Conservation (phyloP, 768 basidiomycete genomes). For the Neoboletus brunneissimus region DNA sequence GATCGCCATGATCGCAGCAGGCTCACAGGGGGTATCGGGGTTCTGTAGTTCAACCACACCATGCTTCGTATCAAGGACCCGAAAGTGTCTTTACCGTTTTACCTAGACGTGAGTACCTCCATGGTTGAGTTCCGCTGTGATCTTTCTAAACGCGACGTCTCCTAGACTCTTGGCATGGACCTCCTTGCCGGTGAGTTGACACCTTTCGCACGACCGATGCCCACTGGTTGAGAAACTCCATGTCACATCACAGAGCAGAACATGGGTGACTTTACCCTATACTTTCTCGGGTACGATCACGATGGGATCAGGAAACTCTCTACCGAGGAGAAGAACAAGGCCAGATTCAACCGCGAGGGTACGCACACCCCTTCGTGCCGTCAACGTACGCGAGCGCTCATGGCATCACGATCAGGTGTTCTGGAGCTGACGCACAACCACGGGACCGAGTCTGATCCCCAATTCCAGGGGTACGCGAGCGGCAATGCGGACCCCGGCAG, state of each 20-base stretch:
- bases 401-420: slow-evolving; percentile 47
- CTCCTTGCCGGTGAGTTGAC: slow-evolving; percentile 50
- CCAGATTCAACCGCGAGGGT: slow-evolving; percentile 68
- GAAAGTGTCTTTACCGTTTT: slow-evolving; percentile 76
- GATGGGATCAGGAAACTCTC: slow-evolving; percentile 46
- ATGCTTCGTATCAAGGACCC: slow-evolving; percentile 91
- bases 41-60: slow-evolving; percentile 72
- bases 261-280: slow-evolving; percentile 67
- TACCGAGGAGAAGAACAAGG: slow-evolving; percentile 49
- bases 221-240: slow-evolving; percentile 3
- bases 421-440: slow-evolving; percentile 89
- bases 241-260: slow-evolving; percentile 43
- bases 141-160: not conserved
- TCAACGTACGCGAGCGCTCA: not conserved
- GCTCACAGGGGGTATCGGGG: not conserved
- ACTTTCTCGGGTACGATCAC: slow-evolving; percentile 82
- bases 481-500: slow-evolving; percentile 84
- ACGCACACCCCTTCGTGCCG: not conserved
- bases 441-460: slow-evolving; percentile 78
- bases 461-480: slow-evolving; percentile 77
- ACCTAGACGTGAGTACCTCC: slow-evolving; percentile 54
- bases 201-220: not conserved
- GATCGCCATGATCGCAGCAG: not conserved
- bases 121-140: not conserved
- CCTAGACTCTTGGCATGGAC: slow-evolving; percentile 71